These are phyloP conservation scores for Fusarium agapanthi DNA, from an alignment of 2,329 filamentous ascomycete genomes.

Conservation along the genomic window DNA sequence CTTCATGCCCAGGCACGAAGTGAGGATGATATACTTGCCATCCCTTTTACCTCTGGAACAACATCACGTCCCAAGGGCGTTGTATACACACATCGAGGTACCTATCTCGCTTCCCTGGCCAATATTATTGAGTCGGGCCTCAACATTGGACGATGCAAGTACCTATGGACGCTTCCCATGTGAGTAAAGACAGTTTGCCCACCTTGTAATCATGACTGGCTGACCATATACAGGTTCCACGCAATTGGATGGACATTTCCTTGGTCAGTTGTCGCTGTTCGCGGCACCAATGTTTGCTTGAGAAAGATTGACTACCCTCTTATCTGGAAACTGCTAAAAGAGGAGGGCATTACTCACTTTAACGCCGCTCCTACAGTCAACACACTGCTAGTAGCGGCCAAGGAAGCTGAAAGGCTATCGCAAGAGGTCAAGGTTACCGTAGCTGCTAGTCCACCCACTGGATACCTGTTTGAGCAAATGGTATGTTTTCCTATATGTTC, in stretches of 20 bases:
- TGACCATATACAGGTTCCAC: conserved; percentile 61
- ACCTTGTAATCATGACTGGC: background rate
- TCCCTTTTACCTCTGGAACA: conserved; percentile 94
- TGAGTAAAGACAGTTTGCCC: conserved; percentile 57
- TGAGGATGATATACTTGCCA: conserved; percentile 84
- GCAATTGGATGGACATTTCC: conserved; percentile 86
- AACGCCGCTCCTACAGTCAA: conserved; percentile 97
- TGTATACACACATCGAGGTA: conserved; percentile 87
- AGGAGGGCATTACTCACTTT: conserved; percentile 91
- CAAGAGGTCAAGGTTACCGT: conserved; percentile 86
- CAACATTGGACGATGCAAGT: conserved; percentile 78
- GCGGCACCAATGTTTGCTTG: conserved; percentile 94
- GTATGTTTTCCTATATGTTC: conserved; percentile 49
- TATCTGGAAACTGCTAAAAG: conserved; percentile 89
- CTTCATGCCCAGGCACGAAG: conserved; percentile 74
- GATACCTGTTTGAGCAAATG: conserved; percentile 94
- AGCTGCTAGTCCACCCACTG: conserved; percentile 88
- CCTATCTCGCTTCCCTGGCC: conserved; percentile 83
- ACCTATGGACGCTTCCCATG: conserved; percentile 94
- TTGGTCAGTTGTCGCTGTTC: conserved; percentile 90
- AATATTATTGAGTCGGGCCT: conserved; percentile 91
- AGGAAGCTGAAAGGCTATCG: conserved; percentile 75
- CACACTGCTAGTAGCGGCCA: conserved; percentile 84
- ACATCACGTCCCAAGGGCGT: conserved; percentile 93
- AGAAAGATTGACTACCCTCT: conserved; percentile 94